Evolutionary conservation across 2,329 filamentous ascomycete genomes (phyloP).

Genomic region (Davidsoniella eucalypti): DNA sequence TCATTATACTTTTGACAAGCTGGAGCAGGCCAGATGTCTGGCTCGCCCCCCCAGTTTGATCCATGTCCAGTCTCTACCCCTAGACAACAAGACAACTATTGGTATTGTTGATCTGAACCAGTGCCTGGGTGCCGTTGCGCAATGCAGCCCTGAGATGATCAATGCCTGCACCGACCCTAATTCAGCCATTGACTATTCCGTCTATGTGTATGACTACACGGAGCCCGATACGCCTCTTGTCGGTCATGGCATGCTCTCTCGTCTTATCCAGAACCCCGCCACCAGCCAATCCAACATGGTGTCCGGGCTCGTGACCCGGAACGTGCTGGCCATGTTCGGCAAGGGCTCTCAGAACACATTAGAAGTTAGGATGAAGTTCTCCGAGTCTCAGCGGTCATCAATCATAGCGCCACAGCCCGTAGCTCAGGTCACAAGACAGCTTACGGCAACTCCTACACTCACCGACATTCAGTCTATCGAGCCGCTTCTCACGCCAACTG

Average conservation of each 20-base stretch:
- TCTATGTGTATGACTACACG: constrained; percentile 93
- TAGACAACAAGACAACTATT: constrained; percentile 68
- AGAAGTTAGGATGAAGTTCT: constrained; percentile 80
- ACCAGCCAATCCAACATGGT: constrained; percentile 44
- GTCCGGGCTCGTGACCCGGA: constrained; percentile 80
- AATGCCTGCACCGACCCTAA: constrained; percentile 24
- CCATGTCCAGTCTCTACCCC: constrained; percentile 59
- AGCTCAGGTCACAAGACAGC: background rate
- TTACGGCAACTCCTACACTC: background rate
- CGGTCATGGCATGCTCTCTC: constrained; percentile 88
- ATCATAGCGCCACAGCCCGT: constrained; percentile 14
- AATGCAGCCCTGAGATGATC: constrained; percentile 66
- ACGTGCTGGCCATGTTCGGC: constrained; percentile 67
- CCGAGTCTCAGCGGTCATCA: constrained; percentile 32
- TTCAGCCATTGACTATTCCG: constrained; percentile 71
- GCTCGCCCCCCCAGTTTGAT: constrained; percentile 69
- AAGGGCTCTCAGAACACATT: constrained; percentile 74
- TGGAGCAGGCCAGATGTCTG: constrained; percentile 76
- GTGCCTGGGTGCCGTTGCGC: constrained; percentile 66
- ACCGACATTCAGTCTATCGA: constrained; percentile 17
- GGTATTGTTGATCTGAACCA: constrained; percentile 76
- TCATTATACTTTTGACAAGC: constrained; percentile 86
- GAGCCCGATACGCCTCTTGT: constrained; percentile 87
- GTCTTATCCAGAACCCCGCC: constrained; percentile 41
- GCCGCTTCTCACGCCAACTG: constrained; percentile 31